Evolutionary conservation across 805 yeast species (phyloP).

Genomic region (Clavispora vitiphila): DNA sequence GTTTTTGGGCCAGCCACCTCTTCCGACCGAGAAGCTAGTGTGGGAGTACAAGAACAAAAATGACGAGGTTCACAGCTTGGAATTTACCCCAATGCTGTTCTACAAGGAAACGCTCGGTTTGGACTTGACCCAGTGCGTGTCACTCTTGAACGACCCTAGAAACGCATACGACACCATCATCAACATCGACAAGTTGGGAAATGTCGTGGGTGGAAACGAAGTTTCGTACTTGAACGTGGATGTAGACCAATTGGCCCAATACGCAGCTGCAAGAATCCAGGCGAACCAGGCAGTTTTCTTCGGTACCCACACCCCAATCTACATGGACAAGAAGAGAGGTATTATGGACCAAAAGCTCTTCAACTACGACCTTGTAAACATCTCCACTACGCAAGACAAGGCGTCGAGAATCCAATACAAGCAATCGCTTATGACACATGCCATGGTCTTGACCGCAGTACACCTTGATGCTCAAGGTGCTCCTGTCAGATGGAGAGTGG

Average conservation of each 20-base stretch:
- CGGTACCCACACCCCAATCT: conserved; percentile 19
- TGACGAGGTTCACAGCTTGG: conserved; percentile 9
- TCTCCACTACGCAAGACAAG: conserved; percentile 12
- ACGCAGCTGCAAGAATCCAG: conserved; percentile 13
- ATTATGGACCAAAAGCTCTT: conserved; percentile 16
- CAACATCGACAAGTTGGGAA: conserved; percentile 16
- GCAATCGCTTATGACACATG: conserved; percentile 20
- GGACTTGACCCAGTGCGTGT: conserved; percentile 11
- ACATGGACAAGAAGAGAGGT: conserved; percentile 19
- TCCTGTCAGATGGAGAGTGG: conserved; percentile 68
- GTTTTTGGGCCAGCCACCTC: conserved; percentile 18
- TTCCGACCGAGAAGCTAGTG: conserved; percentile 6
- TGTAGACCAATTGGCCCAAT: conserved; percentile 11
- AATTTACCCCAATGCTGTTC: conserved; percentile 16
- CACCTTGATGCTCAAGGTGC: conserved; percentile 34
- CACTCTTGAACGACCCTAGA: conserved; percentile 19
- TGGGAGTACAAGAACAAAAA: conserved; percentile 17
- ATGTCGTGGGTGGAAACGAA: conserved; percentile 14
- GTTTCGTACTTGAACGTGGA: conserved; percentile 17
- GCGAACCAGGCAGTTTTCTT: conserved; percentile 16
- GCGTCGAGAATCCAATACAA: conserved; percentile 15
- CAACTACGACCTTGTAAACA: conserved; percentile 14
- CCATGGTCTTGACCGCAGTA: conserved; percentile 18
- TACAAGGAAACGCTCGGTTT: conserved; percentile 13
- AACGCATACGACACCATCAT: conserved; percentile 13